A percentile compares a stretch with the other conserved stretches of the same genome.
Evolutionary conservation across 371 early-diverging fungal species (phyloP).

Genomic region (Mucor velutinosus): DNA sequence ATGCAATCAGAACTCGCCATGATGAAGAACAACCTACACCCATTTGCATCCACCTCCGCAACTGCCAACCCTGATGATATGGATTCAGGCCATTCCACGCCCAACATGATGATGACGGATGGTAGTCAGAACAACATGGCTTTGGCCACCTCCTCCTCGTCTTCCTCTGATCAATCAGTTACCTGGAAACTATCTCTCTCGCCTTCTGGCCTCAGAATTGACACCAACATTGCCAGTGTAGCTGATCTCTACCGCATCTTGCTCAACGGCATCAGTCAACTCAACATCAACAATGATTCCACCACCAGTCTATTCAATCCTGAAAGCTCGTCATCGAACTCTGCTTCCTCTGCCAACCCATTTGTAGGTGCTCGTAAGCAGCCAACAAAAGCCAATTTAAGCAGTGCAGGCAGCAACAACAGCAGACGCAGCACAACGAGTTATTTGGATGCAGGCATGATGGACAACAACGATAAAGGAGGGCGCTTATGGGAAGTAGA

Average conservation of each 20-base stretch:
- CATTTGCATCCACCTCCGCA: slow-evolving; percentile 35
- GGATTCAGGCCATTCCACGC: slow-evolving; percentile 5
- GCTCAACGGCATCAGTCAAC: slow-evolving; percentile 48
- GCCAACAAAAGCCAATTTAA: not conserved
- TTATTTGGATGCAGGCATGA: slow-evolving; percentile 7
- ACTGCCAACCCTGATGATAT: slow-evolving; percentile 29
- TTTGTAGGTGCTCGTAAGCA: slow-evolving; percentile 8
- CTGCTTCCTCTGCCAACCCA: not conserved
- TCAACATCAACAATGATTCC: slow-evolving; percentile 49
- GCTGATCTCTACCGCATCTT: slow-evolving; percentile 52
- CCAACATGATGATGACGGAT: slow-evolving; percentile 3
- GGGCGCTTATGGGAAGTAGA: slow-evolving; percentile 56
- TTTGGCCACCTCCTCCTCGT: slow-evolving; percentile 2
- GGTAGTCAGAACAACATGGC: slow-evolving; percentile 9
- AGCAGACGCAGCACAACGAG: slow-evolving; percentile 3
- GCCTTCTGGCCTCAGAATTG: slow-evolving; percentile 50
- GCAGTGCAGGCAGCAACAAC: not conserved
- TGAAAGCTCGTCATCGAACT: slow-evolving; percentile 18
- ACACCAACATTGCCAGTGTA: slow-evolving; percentile 54
- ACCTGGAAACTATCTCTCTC: slow-evolving; percentile 55
- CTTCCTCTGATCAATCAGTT: slow-evolving; percentile 29
- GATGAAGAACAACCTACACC: slow-evolving; percentile 46
- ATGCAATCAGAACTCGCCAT: slow-evolving; percentile 51
- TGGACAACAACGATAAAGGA: slow-evolving; percentile 6
- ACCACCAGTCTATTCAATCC: slow-evolving; percentile 41